Conservation (phyloP, 768 basidiomycete genomes). For the Rhodosporidiobolus sp. region DNA sequence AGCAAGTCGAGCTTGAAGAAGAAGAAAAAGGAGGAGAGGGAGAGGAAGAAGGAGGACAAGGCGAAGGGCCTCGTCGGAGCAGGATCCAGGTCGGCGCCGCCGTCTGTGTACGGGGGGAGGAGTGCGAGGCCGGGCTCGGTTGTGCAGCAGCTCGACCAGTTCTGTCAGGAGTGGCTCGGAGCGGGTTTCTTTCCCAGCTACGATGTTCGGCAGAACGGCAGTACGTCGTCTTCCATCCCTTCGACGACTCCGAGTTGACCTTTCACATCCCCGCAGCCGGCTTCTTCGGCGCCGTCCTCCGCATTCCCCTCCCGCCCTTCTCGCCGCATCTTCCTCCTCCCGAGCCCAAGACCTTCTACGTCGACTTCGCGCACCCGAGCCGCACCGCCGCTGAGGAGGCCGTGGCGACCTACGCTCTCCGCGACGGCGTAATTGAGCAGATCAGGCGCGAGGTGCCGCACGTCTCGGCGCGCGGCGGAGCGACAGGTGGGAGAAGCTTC, state of each 20-base stretch:
- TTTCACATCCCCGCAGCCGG: conserved; percentile 1
- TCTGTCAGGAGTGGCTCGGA: conserved; percentile 7
- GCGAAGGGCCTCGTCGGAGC: not conserved
- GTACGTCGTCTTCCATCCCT: not conserved
- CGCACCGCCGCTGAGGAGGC: conserved; percentile 20
- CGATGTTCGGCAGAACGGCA: conserved; percentile 10
- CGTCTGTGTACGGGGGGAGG: not conserved
- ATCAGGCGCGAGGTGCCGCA: not conserved
- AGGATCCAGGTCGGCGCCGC: not conserved
- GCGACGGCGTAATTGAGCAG: conserved; percentile 3
- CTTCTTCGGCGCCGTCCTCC: conserved; percentile 15
- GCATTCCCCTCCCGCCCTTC: not conserved
- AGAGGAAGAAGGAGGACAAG: not conserved
- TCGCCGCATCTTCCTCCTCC: not conserved
- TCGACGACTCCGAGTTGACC: not conserved
- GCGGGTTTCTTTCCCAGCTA: not conserved
- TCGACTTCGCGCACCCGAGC: conserved; percentile 1
- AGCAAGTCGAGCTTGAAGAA: not conserved
- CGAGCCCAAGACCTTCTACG: not conserved
- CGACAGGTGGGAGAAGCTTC: too few species aligned
- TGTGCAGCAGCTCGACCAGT: conserved; percentile 12
- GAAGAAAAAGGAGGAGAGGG: not conserved
- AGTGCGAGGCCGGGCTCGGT: not conserved
- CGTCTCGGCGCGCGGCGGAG: too few species aligned
- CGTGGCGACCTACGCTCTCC: not conserved